Conservation (phyloP, 495 filamentous ascomycete genomes). For the Neurospora hispaniola region DNA sequence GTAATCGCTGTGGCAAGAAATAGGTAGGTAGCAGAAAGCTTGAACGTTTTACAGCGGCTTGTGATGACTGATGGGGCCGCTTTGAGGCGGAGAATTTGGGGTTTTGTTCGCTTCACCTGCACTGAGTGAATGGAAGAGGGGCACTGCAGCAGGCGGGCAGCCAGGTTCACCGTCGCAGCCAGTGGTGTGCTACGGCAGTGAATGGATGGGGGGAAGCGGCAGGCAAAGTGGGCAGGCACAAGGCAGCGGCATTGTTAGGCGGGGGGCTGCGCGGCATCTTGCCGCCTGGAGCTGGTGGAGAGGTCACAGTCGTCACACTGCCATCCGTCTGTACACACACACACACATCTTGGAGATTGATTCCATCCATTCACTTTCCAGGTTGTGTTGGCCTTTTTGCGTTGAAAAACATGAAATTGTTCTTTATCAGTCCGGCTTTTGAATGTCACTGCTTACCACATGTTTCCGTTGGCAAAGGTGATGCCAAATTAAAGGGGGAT, state of each 20-base stretch:
- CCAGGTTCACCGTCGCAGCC: not conserved
- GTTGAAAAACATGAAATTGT: not conserved
- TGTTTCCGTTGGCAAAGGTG: not conserved
- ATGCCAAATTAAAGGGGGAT: not conserved
- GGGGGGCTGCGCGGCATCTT: not conserved
- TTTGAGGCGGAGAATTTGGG: constrained; percentile 11
- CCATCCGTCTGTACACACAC: not conserved
- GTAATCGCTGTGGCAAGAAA: not conserved
- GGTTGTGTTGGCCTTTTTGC: not conserved
- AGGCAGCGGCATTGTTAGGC: not conserved
- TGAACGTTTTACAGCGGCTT: not conserved
- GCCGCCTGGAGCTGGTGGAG: not conserved
- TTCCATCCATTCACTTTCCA: not conserved
- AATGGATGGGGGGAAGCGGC: not conserved
- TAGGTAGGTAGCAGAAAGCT: not conserved
- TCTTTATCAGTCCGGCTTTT: not conserved
- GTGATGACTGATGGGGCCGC: not conserved
- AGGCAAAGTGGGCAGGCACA: not conserved
- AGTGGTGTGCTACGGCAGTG: not conserved
- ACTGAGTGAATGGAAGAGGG: not conserved
- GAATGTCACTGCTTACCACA: not conserved
- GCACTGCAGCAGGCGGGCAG: not conserved
- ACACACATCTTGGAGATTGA: not conserved
- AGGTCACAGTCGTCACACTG: not conserved
- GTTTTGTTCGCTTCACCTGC: not conserved